A percentile compares a stretch with the other conserved stretches of the same genome.
Conservation (phyloP, 768 basidiomycete genomes). For the Chalciporus chontae region DNA sequence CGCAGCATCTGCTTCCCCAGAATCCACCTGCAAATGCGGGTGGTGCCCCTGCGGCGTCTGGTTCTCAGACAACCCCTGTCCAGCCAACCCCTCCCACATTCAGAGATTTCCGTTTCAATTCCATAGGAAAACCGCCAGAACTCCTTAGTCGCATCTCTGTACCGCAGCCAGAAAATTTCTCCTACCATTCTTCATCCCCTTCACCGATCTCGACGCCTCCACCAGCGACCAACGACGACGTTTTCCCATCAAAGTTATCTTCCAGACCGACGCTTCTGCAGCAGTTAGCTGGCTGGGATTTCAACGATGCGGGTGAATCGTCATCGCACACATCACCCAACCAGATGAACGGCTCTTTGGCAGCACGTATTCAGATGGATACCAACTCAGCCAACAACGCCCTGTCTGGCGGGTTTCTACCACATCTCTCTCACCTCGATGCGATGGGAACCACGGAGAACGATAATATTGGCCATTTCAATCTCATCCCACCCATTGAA, state of each 20-base stretch:
- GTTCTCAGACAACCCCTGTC: constrained; percentile 12
- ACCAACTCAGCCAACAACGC: background rate
- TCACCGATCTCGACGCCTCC: constrained; percentile 11
- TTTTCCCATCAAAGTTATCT: constrained; percentile 4
- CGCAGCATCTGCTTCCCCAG: constrained; percentile 22
- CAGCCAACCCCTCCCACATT: constrained; percentile 23
- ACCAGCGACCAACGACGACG: background rate
- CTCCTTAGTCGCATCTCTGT: constrained; percentile 50
- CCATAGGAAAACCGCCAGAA: constrained; percentile 52
- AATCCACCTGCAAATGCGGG: background rate
- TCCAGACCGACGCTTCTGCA: constrained; percentile 22
- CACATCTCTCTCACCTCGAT: background rate
- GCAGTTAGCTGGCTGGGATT: constrained; percentile 14
- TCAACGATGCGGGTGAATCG: background rate
- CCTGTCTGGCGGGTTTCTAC: background rate
- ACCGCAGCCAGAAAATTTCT: constrained; percentile 22
- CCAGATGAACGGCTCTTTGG: constrained; percentile 17
- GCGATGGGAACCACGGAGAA: background rate
- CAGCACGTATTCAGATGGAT: constrained; percentile 24
- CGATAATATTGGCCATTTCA: background rate
- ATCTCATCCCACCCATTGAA: constrained; percentile 32
- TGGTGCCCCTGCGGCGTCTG: background rate
- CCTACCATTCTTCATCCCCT: constrained; percentile 29
- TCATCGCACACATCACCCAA: background rate
- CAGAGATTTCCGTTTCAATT: constrained; percentile 45